Evolutionary conservation across 257 asterid species (phyloP).

Genomic region (Gentiana dahurica): DNA sequence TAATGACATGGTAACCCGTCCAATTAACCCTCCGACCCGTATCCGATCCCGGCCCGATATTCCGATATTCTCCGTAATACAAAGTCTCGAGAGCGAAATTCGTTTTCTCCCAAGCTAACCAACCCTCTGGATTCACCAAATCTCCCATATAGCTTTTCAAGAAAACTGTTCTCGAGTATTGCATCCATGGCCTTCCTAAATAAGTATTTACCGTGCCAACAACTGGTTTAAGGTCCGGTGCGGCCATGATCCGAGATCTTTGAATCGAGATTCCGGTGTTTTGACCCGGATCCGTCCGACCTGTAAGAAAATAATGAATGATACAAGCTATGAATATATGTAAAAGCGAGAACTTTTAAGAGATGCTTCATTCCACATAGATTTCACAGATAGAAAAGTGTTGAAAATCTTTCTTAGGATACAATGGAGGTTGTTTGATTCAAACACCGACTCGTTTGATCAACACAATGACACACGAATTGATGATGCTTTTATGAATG

Average conservation of each 20-base stretch:
- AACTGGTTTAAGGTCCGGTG: slow-evolving; percentile 48
- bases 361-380: no score
- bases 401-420: no score
- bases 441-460: no score
- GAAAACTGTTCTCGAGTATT: slow-evolving; percentile 58
- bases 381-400: no score
- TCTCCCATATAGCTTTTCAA: slow-evolving; percentile 43
- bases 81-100: slow-evolving; percentile 52
- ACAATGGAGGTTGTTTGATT: no score
- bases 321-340: no score
- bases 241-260: slow-evolving; percentile 41
- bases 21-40: slow-evolving; percentile 47
- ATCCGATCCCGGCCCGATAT: slow-evolving; percentile 53
- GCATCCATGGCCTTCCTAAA: slow-evolving; percentile 81
- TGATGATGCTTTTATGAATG: no score
- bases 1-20: slow-evolving; percentile 54
- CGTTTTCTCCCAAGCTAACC: slow-evolving; percentile 59
- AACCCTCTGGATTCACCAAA: slow-evolving; percentile 49
- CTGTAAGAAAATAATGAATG: not conserved
- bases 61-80: slow-evolving; percentile 70
- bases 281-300: slow-evolving; percentile 75
- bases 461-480: no score
- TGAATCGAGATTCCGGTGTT: slow-evolving; percentile 86
- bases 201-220: slow-evolving; percentile 28
- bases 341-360: no score